Evolutionary conservation across 805 yeast species (phyloP), one percentile per base, ranked within the genome.

Genomic region (Hanseniaspora mollemarum): DNA sequence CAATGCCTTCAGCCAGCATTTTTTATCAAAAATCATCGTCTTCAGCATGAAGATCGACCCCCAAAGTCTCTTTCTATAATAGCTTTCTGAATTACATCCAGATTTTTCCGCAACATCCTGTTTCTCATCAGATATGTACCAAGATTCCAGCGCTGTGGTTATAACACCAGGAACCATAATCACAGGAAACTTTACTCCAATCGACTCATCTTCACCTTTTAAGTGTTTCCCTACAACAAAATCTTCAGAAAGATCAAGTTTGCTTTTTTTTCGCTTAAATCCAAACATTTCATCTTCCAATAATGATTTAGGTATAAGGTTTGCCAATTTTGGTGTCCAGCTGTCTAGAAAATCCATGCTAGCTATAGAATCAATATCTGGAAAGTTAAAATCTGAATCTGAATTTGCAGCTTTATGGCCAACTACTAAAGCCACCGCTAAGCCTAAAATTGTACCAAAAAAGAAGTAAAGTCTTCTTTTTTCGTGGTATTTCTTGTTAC

Each of bases 111-210:
- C n/a, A n/a, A n/a, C n/a, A n/a, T 33, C 41, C 7, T 46, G 39
- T 15, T 21, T 28, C 10, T 81, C 74, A 10, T 87, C 87, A 31
- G 70, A 74, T 2, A 85, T 70, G 0, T 94, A 82, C 98, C 98
- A 92, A 44, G 87, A 80, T 65, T 92, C 98, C 33, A 92, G 71
- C 3, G 96, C 96, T 0, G 97, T 88, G 28, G 95, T 84, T 50
- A 86, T 85, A 13, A 90, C 96, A 3, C 98, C 98, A 0, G 98
- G 98, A 18, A 92, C 86, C 80, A 92, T 75, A 3, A 92, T 76
- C 13, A 92, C 95, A 6, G 95, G 94, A 64, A 77, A 74, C 55
- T 83, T 77, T 0, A 80, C 72, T 0, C 70, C 62, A 26, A 78
- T 67, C 13, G 43, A 8, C 33, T 78, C 75, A 28, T 74, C 70